These are phyloP conservation scores for Fistulina hepatica DNA, from an alignment of 1,284 basidiomycete species.

Conservation along the genomic window DNA sequence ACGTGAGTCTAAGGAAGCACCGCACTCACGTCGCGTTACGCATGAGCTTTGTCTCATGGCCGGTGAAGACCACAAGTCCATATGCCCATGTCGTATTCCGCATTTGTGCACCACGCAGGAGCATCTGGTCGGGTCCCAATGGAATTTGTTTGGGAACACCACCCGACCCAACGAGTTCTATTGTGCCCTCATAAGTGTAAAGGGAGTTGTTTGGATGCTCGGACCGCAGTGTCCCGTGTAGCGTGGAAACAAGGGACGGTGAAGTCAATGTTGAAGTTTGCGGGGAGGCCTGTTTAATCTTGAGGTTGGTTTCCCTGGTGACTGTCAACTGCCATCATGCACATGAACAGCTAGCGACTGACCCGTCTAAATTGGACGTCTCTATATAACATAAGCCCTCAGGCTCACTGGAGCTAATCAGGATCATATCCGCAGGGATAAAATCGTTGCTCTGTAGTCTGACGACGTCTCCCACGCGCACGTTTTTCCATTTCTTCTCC, in stretches of 20 bases:
- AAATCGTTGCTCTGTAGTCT: constrained; percentile 88
- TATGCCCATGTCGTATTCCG: constrained; percentile 97
- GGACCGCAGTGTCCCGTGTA: constrained; percentile 80
- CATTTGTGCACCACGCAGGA: constrained; percentile 90
- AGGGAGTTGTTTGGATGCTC: constrained; percentile 98
- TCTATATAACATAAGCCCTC: constrained; percentile 97
- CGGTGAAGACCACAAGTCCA: constrained; percentile 89
- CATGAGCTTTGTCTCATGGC: constrained; percentile 98
- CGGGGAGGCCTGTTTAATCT: constrained; percentile 93
- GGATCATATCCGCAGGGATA: constrained; percentile 90
- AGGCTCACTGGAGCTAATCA: constrained; percentile 87
- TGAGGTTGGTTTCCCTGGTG: constrained; percentile 91
- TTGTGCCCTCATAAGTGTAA: constrained; percentile 87
- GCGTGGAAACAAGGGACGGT: constrained; percentile 60
- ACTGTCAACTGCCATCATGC: constrained; percentile 5
- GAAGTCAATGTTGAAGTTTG: constrained; percentile 73
- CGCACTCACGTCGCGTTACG: constrained; percentile 78
- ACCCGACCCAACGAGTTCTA: constrained; percentile 52
- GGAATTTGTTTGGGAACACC: constrained; percentile 74
- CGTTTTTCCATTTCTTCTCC: constrained; percentile 78
- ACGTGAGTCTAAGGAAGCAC: background rate
- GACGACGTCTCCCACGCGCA: constrained; percentile 87
- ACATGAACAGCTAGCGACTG: constrained; percentile 20
- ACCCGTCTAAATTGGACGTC: constrained; percentile 96
- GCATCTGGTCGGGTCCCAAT: constrained; percentile 88